Conservation (phyloP, 1,284 basidiomycete genomes). For the Irpex lacteus region DNA sequence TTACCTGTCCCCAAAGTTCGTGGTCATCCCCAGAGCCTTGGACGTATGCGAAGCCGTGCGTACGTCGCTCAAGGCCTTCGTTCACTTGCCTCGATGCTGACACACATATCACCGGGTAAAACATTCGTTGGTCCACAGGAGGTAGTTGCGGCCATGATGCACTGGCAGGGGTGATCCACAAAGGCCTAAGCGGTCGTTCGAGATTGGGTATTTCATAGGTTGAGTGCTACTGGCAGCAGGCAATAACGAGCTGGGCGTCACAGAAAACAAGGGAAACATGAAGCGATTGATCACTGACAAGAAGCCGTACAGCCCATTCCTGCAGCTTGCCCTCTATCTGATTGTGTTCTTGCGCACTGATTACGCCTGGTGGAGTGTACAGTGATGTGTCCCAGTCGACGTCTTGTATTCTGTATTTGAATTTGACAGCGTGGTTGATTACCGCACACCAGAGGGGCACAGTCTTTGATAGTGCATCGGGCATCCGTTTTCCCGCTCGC, state of each 20-base stretch:
- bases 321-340: slow-evolving; percentile 68
- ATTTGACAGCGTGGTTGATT: slow-evolving; percentile 69
- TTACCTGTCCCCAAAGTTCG: slow-evolving; percentile 79
- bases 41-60: slow-evolving; percentile 71
- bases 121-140: slow-evolving; percentile 26
- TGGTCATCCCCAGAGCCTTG: slow-evolving; percentile 92
- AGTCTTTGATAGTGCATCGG: slow-evolving; percentile 94
- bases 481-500: slow-evolving; percentile 89
- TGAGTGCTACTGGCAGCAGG: slow-evolving; percentile 39
- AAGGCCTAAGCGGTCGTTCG: slow-evolving; percentile 52
- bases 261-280: not conserved
- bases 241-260: not conserved
- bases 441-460: slow-evolving; percentile 96
- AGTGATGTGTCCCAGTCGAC: slow-evolving; percentile 50
- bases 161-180: slow-evolving; percentile 67
- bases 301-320: slow-evolving; percentile 63
- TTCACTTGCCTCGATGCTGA: slow-evolving; percentile 71
- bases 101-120: slow-evolving; percentile 71
- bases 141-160: slow-evolving; percentile 40
- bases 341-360: slow-evolving; percentile 69
- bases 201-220: slow-evolving; percentile 50
- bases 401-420: slow-evolving; percentile 17
- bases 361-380: slow-evolving; percentile 62
- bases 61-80: slow-evolving; percentile 55
- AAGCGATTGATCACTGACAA: slow-evolving; percentile 37